phyloP scores from a whole-genome alignment of 2,329 filamentous ascomycete genomes.

The Claviceps citrina region DNA sequence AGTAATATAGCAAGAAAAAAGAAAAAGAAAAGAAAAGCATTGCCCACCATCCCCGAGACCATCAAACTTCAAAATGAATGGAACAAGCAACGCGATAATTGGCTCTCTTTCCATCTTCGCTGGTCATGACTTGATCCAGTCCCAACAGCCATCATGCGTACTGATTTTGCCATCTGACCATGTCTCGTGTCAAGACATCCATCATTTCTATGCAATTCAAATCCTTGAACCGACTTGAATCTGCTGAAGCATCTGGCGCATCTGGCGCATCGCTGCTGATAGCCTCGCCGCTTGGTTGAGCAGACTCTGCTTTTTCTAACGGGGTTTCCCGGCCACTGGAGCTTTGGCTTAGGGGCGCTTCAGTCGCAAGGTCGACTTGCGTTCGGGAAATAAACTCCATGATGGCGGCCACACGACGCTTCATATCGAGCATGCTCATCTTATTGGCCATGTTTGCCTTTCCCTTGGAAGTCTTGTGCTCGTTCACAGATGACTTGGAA shows the following conservation, averaged over 20 bases:
- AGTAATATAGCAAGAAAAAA: conserved; percentile 3
- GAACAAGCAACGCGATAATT: background rate
- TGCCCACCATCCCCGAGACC: background rate
- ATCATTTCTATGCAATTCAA: conserved; percentile 79
- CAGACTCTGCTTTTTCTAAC: conserved; percentile 19
- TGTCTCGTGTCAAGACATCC: conserved; percentile 64
- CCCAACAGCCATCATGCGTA: conserved; percentile 27
- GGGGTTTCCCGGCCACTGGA: conserved; percentile 20
- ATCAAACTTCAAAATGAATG: background rate
- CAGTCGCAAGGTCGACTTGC: conserved; percentile 70
- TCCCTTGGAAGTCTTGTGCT: conserved; percentile 38
- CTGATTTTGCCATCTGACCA: conserved; percentile 74
- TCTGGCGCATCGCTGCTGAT: conserved; percentile 14
- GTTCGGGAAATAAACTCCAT: conserved; percentile 81
- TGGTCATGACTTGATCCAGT: background rate
- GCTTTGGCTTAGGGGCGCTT: conserved; percentile 30
- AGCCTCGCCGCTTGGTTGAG: conserved; percentile 20
- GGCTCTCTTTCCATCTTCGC: background rate
- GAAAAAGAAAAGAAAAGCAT: background rate
- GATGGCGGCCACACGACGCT: conserved; percentile 67
- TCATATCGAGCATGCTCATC: conserved; percentile 77
- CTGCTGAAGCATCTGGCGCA: conserved; percentile 10
- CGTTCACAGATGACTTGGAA: conserved; percentile 22
- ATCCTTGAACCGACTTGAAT: conserved; percentile 49
- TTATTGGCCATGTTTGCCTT: conserved; percentile 44